A percentile compares a stretch with the other conserved stretches of the same genome.
Evolutionary conservation across 495 filamentous ascomycete species (phyloP).

Genomic region (Penicillium silybi): DNA sequence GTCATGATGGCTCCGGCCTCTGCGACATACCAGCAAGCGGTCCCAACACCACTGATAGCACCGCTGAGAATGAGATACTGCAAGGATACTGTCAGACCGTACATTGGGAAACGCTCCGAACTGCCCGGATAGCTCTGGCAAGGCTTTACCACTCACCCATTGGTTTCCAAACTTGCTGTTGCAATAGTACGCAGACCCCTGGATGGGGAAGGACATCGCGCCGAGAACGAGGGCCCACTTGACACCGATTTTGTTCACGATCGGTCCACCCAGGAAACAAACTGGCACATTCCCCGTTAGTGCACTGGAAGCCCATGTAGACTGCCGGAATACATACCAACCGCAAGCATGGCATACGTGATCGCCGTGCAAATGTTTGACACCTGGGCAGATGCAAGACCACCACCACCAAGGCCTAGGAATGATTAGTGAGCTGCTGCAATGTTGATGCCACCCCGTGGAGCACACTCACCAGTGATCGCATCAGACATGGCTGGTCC

Average conservation of each 20-base stretch:
- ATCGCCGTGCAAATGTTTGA: conserved; percentile 28
- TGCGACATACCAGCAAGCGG: conserved; percentile 31
- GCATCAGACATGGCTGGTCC: conserved; percentile 23
- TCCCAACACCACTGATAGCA: conserved; percentile 27
- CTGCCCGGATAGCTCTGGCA: not conserved
- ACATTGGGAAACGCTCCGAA: not conserved
- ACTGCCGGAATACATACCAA: conserved; percentile 12
- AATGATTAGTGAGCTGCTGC: conserved; percentile 4
- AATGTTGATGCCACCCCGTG: not conserved
- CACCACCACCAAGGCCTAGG: conserved; percentile 29
- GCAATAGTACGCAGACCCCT: conserved; percentile 31
- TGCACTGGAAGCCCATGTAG: not conserved
- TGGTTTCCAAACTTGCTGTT: conserved; percentile 33
- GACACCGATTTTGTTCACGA: conserved; percentile 31
- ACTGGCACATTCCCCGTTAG: conserved; percentile 3
- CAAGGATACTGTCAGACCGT: not conserved
- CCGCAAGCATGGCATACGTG: conserved; percentile 22
- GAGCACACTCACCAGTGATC: conserved; percentile 18
- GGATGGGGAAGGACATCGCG: conserved; percentile 28
- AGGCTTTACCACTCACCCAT: conserved; percentile 10
- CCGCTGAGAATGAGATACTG: conserved; percentile 31
- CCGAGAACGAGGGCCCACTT: conserved; percentile 31
- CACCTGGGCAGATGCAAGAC: conserved; percentile 25
- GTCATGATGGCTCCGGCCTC: conserved; percentile 32
- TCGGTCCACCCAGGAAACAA: conserved; percentile 26